phyloP scores from a whole-genome alignment of 116 monocot species.

The Trichopus zeylanicus region DNA sequence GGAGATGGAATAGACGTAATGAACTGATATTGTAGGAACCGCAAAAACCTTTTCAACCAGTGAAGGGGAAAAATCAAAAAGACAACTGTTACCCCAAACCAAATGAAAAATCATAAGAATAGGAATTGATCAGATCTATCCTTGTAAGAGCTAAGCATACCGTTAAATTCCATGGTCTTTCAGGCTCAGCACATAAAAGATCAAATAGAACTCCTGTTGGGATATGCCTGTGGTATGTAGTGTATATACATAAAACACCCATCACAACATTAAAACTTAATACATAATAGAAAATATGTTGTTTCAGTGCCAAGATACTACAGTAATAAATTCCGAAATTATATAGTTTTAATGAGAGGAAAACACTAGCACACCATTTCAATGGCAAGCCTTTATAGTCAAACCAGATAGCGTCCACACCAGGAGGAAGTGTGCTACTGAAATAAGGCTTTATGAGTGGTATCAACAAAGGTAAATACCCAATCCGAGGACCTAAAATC shows the following conservation, averaged over 20 bases:
- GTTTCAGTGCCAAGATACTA: too few species aligned
- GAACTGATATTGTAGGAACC: too few species aligned
- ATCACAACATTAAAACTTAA: too few species aligned
- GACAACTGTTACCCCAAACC: too few species aligned
- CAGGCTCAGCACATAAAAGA: slow-evolving; percentile 88
- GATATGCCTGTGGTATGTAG: slow-evolving; percentile 47
- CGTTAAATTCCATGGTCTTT: slow-evolving; percentile 96
- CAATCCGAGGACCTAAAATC: slow-evolving; percentile 70
- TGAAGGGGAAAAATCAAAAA: too few species aligned
- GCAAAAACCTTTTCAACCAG: too few species aligned
- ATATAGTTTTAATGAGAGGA: not conserved
- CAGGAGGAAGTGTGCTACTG: slow-evolving; percentile 72
- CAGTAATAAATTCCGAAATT: not conserved
- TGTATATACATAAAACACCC: not conserved
- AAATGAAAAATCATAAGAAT: too few species aligned
- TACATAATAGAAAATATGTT: too few species aligned
- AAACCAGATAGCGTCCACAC: slow-evolving; percentile 81
- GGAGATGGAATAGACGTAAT: too few species aligned
- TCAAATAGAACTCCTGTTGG: slow-evolving; percentile 97
- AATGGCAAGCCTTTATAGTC: slow-evolving; percentile 91
- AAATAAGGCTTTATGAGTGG: slow-evolving; percentile 81
- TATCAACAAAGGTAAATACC: slow-evolving; percentile 73
- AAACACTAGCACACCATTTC: slow-evolving; percentile 53
- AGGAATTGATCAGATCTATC: too few species aligned
- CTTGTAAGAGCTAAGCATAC: too few species aligned